phyloP scores from a whole-genome alignment of 2,329 filamentous ascomycete species.

The Colletotrichum sp. region DNA sequence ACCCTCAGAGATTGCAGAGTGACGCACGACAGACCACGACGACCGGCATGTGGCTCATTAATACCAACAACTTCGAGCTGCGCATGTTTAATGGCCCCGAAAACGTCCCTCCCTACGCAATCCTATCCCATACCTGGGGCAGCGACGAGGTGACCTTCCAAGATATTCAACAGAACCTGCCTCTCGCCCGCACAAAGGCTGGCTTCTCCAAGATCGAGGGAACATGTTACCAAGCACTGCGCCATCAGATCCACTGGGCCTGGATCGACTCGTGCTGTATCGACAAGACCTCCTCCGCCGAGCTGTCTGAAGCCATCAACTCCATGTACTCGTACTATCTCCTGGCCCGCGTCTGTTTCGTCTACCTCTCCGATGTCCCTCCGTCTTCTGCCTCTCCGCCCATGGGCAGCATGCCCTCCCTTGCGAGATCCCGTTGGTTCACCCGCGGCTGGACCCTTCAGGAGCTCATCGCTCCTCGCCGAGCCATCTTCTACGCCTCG shows the following conservation, averaged over 20 bases:
- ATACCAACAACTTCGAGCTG: slow-evolving; percentile 3
- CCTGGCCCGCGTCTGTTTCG: slow-evolving; percentile 19
- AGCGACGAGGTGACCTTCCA: slow-evolving; percentile 28
- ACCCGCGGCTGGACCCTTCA: slow-evolving; percentile 21
- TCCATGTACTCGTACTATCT: slow-evolving; percentile 25
- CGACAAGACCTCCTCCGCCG: slow-evolving; percentile 19
- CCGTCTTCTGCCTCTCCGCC: background rate
- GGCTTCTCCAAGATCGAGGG: slow-evolving; percentile 19
- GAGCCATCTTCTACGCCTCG: slow-evolving; percentile 26
- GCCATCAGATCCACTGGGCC: slow-evolving; percentile 13
- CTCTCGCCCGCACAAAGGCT: background rate
- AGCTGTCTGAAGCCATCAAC: slow-evolving; percentile 23
- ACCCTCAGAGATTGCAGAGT: background rate
- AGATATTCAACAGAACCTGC: slow-evolving; percentile 21
- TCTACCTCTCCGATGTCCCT: slow-evolving; percentile 18
- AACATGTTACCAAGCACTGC: slow-evolving; percentile 17
- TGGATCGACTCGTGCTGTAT: slow-evolving; percentile 22
- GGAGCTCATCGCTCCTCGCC: slow-evolving; percentile 25
- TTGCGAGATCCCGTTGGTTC: slow-evolving; percentile 13
- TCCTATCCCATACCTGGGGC: slow-evolving; percentile 34
- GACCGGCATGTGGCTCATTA: slow-evolving; percentile 21
- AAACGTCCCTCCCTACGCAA: slow-evolving; percentile 27
- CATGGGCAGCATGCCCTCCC: background rate
- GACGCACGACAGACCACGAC: background rate
- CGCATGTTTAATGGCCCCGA: background rate